phyloP scores from a whole-genome alignment of 352 stramenopile species.

The Globisporangium nunn region DNA sequence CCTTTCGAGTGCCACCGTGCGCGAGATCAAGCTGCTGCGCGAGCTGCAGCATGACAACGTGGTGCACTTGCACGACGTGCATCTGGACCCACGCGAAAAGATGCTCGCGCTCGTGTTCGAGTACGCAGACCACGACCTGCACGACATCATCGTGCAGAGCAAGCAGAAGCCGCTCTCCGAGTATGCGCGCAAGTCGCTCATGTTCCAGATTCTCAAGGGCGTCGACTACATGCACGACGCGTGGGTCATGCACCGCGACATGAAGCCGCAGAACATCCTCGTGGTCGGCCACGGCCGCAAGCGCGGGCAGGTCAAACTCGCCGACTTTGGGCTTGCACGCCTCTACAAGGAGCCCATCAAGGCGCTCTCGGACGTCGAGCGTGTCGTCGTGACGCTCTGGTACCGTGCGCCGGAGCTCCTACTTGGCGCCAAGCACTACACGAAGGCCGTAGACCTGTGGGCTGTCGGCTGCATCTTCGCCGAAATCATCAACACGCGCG shows the following conservation, averaged over 20 bases:
- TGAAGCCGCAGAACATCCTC: slow-evolving; percentile 92
- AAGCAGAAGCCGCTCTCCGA: slow-evolving; percentile 86
- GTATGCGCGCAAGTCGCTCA: slow-evolving; percentile 90
- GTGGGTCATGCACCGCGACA: slow-evolving; percentile 93
- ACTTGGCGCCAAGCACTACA: slow-evolving; percentile 90
- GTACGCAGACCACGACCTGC: slow-evolving; percentile 86
- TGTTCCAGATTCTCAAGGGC: slow-evolving; percentile 90
- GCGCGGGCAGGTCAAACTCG: slow-evolving; percentile 79
- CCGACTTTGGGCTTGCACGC: slow-evolving; percentile 82
- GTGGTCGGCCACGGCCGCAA: slow-evolving; percentile 84
- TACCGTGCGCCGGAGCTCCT: slow-evolving; percentile 94
- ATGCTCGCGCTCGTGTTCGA: slow-evolving; percentile 84
- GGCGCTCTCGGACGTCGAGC: slow-evolving; percentile 80
- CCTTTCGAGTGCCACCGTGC: slow-evolving; percentile 79
- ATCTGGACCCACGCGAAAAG: slow-evolving; percentile 80
- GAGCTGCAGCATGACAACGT: slow-evolving; percentile 87
- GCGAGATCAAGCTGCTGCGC: slow-evolving; percentile 87
- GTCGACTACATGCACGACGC: slow-evolving; percentile 92
- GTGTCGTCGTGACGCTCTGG: slow-evolving; percentile 95
- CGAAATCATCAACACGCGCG: slow-evolving; percentile 85
- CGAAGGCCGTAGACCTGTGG: slow-evolving; percentile 95
- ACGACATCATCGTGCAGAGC: slow-evolving; percentile 86
- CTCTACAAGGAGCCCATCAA: slow-evolving; percentile 88
- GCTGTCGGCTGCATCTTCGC: slow-evolving; percentile 94
- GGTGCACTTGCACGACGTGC: slow-evolving; percentile 79